Evolutionary conservation across 345 rosid genomes (phyloP).

Genomic region (Aquilaria yunnanensis): DNA sequence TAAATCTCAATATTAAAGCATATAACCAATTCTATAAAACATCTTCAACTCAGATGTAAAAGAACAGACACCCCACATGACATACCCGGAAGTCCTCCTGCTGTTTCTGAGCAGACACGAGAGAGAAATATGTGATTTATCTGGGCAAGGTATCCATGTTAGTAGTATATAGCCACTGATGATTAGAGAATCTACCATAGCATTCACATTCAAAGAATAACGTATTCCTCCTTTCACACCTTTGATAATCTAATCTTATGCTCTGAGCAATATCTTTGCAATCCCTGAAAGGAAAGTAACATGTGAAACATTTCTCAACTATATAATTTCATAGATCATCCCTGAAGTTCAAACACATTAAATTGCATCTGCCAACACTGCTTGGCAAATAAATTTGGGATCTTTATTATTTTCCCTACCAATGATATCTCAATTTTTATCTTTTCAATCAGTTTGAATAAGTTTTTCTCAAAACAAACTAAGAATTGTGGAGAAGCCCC

Average conservation of each 20-base stretch:
- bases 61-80: conserved; percentile 8
- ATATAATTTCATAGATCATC: no score
- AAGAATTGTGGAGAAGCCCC: no score
- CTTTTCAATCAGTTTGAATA: no score
- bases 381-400: no score
- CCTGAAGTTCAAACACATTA: no score
- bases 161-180: conserved; percentile 5
- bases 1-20: conserved; percentile 4
- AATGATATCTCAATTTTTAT: no score
- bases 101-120: conserved; percentile 95
- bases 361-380: no score
- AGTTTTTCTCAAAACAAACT: no score
- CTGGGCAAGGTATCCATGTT: conserved; percentile 35
- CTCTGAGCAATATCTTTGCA: conserved; percentile 90
- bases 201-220: neutral
- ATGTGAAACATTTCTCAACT: no score
- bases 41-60: neutral
- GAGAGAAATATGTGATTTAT: conserved; percentile 91
- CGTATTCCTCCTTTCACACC: conserved; percentile 28
- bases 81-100: conserved; percentile 97
- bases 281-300: conserved; percentile 40
- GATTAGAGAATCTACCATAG: neutral
- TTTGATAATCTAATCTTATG: conserved; percentile 88
- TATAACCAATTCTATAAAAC: neutral
- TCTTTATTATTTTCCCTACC: no score